Conservation (phyloP, 257 asterid genomes). For the Cinchona pubescens region DNA sequence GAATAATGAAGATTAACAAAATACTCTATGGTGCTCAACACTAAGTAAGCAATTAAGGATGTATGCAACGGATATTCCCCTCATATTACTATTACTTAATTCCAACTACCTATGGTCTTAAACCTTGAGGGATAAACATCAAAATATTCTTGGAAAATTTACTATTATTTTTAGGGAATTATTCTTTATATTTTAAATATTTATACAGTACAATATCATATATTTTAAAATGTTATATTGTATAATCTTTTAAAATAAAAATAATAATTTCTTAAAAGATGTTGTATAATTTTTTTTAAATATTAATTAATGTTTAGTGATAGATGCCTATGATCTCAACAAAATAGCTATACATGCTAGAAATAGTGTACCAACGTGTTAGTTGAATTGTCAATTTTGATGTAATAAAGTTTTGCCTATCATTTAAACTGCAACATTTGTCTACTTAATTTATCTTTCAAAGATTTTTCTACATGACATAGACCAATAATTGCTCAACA, state of each 20-base stretch:
- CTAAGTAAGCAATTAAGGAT: constrained; percentile 11
- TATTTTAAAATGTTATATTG: no score
- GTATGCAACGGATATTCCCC: constrained; percentile 45
- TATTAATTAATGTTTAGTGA: constrained; percentile 10
- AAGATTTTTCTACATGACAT: neutral
- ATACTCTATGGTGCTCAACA: constrained; percentile 32
- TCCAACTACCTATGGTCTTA: neutral
- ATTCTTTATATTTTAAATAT: no score
- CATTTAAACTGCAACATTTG: neutral
- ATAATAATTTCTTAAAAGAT: no score
- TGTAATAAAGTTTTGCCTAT: neutral
- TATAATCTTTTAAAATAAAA: no score
- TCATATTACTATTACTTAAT: neutral
- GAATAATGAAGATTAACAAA: neutral
- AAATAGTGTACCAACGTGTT: neutral
- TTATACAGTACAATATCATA: no score
- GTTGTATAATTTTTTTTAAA: no score
- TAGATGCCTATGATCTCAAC: neutral
- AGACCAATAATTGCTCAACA: neutral
- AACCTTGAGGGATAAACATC: constrained; percentile 11
- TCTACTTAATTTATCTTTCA: neutral
- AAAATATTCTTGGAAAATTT: no score
- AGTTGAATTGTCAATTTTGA: no score
- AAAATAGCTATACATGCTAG: neutral
- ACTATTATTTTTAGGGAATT: no score